Conservation (phyloP, 495 filamentous ascomycete species). For the Hypoxylon subgilvum region DNA sequence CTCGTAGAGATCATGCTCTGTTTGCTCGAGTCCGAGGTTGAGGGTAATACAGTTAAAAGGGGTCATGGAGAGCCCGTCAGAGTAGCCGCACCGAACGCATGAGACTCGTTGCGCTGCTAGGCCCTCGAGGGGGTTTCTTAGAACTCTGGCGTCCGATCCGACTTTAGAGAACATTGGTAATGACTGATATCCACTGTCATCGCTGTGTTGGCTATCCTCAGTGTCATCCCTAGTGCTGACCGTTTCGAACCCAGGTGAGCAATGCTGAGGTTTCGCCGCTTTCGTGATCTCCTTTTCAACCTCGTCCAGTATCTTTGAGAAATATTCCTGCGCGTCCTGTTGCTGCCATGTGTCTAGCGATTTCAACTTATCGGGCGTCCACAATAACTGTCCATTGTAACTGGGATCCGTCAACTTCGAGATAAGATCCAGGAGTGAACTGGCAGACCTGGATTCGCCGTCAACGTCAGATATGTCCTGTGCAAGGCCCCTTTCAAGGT, state of each 20-base stretch:
- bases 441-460: constrained; percentile 40
- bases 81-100: constrained; percentile 83
- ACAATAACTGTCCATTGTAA: constrained; percentile 73
- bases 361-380: constrained; percentile 78
- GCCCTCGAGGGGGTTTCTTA: constrained; percentile 77
- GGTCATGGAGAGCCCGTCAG: constrained; percentile 83
- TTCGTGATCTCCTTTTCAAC: constrained; percentile 77
- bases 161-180: constrained; percentile 33
- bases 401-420: constrained; percentile 66
- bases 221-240: constrained; percentile 43
- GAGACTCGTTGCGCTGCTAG: constrained; percentile 87
- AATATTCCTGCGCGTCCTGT: constrained; percentile 98
- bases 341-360: constrained; percentile 93
- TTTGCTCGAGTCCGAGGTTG: constrained; percentile 63
- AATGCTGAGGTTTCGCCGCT: constrained; percentile 50
- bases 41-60: constrained; percentile 95
- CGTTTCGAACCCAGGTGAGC: constrained; percentile 43
- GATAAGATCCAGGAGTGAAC: constrained; percentile 68
- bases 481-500: constrained; percentile 50
- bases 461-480: constrained; percentile 43
- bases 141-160: constrained; percentile 25
- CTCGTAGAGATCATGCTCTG: constrained; percentile 69
- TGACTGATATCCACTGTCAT: constrained; percentile 58
- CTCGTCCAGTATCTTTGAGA: constrained; percentile 84
- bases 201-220: constrained; percentile 51